Conservation (phyloP, 805 yeast species). For the Metschnikowia colocasiae region DNA sequence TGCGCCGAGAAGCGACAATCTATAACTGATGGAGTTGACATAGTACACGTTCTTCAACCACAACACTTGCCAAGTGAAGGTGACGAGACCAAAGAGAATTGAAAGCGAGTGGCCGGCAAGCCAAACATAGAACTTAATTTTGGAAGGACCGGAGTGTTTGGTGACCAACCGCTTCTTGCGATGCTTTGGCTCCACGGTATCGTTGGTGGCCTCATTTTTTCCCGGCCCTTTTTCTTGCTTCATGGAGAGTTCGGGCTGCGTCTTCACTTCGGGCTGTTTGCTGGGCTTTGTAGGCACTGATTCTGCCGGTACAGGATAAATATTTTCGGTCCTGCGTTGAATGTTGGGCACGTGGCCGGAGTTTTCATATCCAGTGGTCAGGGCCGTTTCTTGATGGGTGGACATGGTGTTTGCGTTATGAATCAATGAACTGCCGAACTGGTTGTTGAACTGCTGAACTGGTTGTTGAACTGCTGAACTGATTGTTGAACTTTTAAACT, state of each 20-base stretch:
- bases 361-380: constrained; percentile 1
- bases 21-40: constrained; percentile 50
- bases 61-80: constrained; percentile 35
- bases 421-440: no score
- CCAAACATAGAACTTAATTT: constrained; percentile 51
- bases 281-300: constrained; percentile 1
- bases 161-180: constrained; percentile 30
- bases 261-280: constrained; percentile 5
- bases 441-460: no score
- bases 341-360: constrained; percentile 5
- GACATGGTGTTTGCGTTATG: no score
- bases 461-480: no score
- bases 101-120: constrained; percentile 51
- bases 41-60: constrained; percentile 38
- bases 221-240: background rate
- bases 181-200: constrained; percentile 13
- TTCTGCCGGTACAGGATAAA: constrained; percentile 3
- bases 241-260: constrained; percentile 1
- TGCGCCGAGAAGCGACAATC: constrained; percentile 56
- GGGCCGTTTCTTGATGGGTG: background rate
- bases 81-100: constrained; percentile 43
- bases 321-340: constrained; percentile 3
- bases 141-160: constrained; percentile 28
- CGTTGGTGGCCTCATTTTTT: constrained; percentile 11
- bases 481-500: no score